Evolutionary conservation across 352 stramenopile genomes (phyloP).

Genomic region (Phytopythium mirpurense): DNA sequence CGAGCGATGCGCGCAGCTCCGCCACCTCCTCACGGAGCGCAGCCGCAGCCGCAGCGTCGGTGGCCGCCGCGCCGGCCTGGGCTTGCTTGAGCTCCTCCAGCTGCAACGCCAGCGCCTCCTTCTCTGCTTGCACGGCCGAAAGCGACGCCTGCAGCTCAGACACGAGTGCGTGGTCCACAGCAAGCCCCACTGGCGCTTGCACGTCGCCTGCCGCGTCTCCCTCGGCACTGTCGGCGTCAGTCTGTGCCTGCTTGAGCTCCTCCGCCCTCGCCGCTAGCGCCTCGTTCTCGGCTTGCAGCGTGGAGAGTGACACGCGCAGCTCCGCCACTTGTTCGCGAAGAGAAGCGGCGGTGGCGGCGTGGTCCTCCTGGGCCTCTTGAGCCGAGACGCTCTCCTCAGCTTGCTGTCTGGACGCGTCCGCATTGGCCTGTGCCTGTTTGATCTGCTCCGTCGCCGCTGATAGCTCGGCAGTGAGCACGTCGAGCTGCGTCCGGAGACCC

Average conservation of each 20-base stretch:
- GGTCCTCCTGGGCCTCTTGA: background rate
- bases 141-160: background rate
- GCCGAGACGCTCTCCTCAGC: slow-evolving; percentile 2
- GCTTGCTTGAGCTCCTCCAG: background rate
- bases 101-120: background rate
- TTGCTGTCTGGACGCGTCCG: slow-evolving; percentile 8
- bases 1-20: background rate
- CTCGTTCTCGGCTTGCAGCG: slow-evolving; percentile 8
- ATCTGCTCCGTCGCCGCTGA: slow-evolving; percentile 15
- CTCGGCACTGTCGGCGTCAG: too few relatives aligned
- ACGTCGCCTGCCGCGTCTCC: background rate
- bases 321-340: background rate
- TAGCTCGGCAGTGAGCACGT: slow-evolving; percentile 9
- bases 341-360: background rate
- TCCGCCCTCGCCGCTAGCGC: background rate
- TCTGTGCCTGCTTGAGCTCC: background rate
- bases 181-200: background rate
- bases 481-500: slow-evolving; percentile 10
- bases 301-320: background rate
- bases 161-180: background rate
- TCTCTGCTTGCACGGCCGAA: slow-evolving; percentile 5
- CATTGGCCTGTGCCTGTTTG: slow-evolving; percentile 9
- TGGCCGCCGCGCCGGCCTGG: background rate
- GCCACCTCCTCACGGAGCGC: background rate
- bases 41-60: background rate